Evolutionary conservation across 2,329 filamentous ascomycete species (phyloP).

Genomic region (Pestalotiopsis sp.): DNA sequence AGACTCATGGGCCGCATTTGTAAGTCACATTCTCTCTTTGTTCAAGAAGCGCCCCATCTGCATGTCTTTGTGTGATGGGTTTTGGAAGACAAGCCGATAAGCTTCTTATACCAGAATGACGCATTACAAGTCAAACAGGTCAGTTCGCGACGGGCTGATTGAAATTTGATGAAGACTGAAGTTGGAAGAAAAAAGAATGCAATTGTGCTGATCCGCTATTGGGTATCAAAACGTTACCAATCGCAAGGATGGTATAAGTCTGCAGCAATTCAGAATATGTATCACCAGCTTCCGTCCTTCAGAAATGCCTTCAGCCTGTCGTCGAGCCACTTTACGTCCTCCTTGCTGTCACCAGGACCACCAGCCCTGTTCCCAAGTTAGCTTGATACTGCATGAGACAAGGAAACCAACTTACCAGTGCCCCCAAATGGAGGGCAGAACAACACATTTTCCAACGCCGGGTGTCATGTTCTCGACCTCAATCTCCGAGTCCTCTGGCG

Average conservation of each 20-base stretch:
- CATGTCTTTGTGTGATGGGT: neutral
- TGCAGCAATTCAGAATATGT: neutral
- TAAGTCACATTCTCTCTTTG: neutral
- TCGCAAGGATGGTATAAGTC: neutral
- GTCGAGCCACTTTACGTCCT: slow-evolving; percentile 75
- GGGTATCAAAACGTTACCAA: neutral
- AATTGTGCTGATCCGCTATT: neutral
- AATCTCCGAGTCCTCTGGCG: slow-evolving; percentile 76
- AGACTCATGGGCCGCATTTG: neutral
- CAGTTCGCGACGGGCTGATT: too few relatives aligned
- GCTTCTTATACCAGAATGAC: neutral
- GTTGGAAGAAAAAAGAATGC: neutral
- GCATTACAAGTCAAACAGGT: neutral
- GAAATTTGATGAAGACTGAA: too few relatives aligned
- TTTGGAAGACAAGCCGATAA: neutral
- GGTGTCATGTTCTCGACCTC: slow-evolving; percentile 60
- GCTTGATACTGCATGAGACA: neutral
- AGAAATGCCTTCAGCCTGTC: slow-evolving; percentile 55
- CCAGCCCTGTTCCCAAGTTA: slow-evolving; percentile 50
- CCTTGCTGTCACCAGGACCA: slow-evolving; percentile 70
- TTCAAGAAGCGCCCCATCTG: neutral
- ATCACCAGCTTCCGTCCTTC: slow-evolving; percentile 18
- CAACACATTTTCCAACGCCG: slow-evolving; percentile 34
- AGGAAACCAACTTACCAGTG: slow-evolving; percentile 34
- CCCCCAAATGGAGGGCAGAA: slow-evolving; percentile 45